phyloP scores from a whole-genome alignment of 2,329 filamentous ascomycete genomes.

The Aspergillus sp. region DNA sequence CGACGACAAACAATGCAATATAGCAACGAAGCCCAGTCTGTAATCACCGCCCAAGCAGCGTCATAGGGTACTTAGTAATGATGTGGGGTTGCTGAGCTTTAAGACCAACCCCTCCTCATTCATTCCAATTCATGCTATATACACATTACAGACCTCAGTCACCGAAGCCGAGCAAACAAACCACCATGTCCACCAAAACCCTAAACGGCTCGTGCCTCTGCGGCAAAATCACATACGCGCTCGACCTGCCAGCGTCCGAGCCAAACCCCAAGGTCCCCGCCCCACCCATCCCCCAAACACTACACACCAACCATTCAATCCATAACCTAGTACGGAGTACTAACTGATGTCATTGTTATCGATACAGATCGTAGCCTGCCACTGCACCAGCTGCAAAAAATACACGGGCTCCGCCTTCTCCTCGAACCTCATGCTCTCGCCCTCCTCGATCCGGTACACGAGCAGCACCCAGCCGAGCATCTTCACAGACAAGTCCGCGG shows the following conservation, averaged over 20 bases:
- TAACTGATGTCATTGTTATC: background rate
- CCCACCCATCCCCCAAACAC: background rate
- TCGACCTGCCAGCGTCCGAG: conserved; percentile 16
- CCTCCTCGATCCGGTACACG: conserved; percentile 17
- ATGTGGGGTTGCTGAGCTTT: too few relatives aligned
- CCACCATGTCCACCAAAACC: conserved; percentile 14
- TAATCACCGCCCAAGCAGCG: too few relatives aligned
- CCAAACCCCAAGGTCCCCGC: conserved; percentile 19
- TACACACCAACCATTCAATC: background rate
- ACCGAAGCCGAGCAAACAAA: background rate
- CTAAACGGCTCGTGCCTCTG: conserved; percentile 11
- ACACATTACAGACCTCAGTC: background rate
- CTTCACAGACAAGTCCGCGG: conserved; percentile 13
- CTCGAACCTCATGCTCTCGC: conserved; percentile 22
- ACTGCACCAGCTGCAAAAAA: conserved; percentile 27
- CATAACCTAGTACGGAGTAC: background rate
- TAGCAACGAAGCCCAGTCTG: too few relatives aligned
- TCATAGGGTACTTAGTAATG: too few relatives aligned
- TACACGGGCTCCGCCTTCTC: conserved; percentile 27
- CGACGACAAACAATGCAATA: too few relatives aligned
- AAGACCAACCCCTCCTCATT: background rate
- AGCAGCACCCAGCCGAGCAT: conserved; percentile 19
- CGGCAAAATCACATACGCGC: conserved; percentile 9
- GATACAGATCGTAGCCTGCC: conserved; percentile 21
- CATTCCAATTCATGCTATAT: background rate